These are phyloP conservation scores for Pyrenochaeta sp. DNA, from an alignment of 2,329 filamentous ascomycete species.

Conservation along the genomic window DNA sequence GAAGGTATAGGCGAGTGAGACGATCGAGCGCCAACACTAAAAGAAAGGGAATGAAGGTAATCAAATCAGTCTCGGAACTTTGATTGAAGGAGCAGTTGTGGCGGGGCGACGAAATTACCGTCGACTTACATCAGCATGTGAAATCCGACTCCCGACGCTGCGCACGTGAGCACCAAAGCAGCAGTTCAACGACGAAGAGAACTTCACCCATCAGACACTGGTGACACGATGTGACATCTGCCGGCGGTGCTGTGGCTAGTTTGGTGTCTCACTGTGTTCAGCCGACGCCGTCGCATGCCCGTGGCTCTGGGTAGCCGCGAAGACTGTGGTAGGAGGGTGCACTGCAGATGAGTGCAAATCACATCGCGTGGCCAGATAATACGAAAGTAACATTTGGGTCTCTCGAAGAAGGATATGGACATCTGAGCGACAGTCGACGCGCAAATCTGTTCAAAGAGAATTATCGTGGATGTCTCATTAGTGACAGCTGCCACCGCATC, in stretches of 20 bases:
- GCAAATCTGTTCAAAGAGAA: background rate
- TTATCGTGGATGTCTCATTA: background rate
- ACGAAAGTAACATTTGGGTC: background rate
- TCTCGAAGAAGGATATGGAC: background rate
- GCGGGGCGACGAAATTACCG: background rate
- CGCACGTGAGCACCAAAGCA: background rate
- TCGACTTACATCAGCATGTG: background rate
- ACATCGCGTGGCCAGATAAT: background rate
- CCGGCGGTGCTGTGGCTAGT: background rate
- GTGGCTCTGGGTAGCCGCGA: background rate
- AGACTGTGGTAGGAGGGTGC: background rate
- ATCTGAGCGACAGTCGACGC: background rate
- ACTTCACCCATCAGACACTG: background rate
- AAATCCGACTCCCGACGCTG: background rate
- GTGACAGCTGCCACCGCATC: background rate
- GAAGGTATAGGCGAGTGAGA: background rate
- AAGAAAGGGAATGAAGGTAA: background rate
- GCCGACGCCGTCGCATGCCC: slow-evolving; percentile 1
- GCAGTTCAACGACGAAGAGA: background rate
- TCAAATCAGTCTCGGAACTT: background rate
- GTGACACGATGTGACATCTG: background rate
- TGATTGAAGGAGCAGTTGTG: slow-evolving; percentile 1
- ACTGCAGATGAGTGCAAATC: background rate
- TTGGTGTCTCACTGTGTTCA: background rate
- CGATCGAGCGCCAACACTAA: background rate